These are phyloP conservation scores for Suillus americanus DNA, from an alignment of 768 basidiomycete species.

Conservation along the genomic window DNA sequence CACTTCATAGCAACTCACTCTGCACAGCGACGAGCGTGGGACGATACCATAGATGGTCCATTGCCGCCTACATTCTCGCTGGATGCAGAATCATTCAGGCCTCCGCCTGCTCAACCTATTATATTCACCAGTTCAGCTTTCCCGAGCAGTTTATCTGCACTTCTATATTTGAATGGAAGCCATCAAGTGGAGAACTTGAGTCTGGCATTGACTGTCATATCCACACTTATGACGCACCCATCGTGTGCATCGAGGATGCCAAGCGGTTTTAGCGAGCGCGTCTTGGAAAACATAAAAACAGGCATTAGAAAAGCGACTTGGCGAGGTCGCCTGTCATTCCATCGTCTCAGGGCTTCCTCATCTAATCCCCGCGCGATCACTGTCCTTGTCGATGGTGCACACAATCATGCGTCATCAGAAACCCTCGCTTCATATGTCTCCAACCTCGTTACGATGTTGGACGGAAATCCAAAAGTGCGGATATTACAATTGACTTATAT, in stretches of 20 bases:
- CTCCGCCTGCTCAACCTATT: conserved; percentile 44
- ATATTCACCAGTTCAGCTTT: conserved; percentile 44
- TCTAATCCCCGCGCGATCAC: conserved; percentile 29
- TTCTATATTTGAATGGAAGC: conserved; percentile 69
- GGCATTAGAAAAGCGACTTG: conserved; percentile 69
- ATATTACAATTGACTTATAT: conserved; percentile 61
- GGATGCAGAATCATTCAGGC: conserved; percentile 23
- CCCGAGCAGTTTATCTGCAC: conserved; percentile 41
- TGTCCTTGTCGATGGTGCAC: conserved; percentile 89
- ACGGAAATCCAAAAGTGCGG: conserved; percentile 16
- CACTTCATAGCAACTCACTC: conserved; percentile 35
- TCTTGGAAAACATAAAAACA: conserved; percentile 49
- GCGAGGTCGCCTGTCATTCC: conserved; percentile 85
- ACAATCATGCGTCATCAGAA: conserved; percentile 78
- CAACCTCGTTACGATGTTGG: conserved; percentile 32
- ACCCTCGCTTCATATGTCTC: conserved; percentile 62
- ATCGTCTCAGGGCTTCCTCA: conserved; percentile 22
- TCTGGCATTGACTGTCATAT: conserved; percentile 61
- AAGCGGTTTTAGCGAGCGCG: background rate
- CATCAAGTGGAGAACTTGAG: conserved; percentile 90
- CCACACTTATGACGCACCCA: conserved; percentile 48
- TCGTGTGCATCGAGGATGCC: conserved; percentile 17
- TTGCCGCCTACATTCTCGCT: conserved; percentile 31
- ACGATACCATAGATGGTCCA: conserved; percentile 36
- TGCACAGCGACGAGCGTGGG: conserved; percentile 33